Percentiles rank a stretch among this genome's conserved stretches.
Evolutionary conservation across 768 basidiomycete species (phyloP).

Genomic region (Sistotremastrum niveocremeum): DNA sequence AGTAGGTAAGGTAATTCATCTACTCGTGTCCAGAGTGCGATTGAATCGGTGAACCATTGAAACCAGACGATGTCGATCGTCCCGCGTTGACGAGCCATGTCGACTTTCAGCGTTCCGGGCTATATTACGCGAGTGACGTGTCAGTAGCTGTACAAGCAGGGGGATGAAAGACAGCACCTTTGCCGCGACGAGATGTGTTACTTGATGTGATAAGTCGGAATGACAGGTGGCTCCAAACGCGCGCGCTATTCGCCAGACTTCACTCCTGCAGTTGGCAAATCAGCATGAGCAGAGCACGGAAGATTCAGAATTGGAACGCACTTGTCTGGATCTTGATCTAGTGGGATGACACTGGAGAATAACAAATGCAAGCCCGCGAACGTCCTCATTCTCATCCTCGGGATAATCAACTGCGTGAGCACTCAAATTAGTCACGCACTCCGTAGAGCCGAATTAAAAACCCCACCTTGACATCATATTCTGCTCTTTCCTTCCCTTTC

Average conservation of each 20-base stretch:
- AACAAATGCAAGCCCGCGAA: constrained; percentile 72
- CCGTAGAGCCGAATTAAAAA: not conserved
- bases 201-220: constrained; percentile 45
- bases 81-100: constrained; percentile 62
- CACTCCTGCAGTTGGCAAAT: constrained; percentile 20
- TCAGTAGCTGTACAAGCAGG: constrained; percentile 3
- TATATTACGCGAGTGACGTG: constrained; percentile 15
- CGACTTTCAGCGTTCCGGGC: constrained; percentile 88
- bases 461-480: constrained; percentile 70
- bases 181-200: constrained; percentile 88
- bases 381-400: constrained; percentile 58
- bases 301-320: constrained; percentile 4
- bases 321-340: constrained; percentile 68
- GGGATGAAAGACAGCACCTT: constrained; percentile 38
- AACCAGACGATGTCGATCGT: constrained; percentile 78
- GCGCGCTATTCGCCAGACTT: constrained; percentile 74
- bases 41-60: constrained; percentile 79
- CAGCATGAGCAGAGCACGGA: not conserved
- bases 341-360: constrained; percentile 91
- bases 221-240: constrained; percentile 82
- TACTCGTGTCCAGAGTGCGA: constrained; percentile 77
- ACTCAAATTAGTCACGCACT: constrained; percentile 1
- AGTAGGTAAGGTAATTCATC: constrained; percentile 69
- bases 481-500: constrained; percentile 14
- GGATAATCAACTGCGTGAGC: constrained; percentile 62